phyloP scores from a whole-genome alignment of 805 yeast species.

The Grigorovia transvaalensis region DNA sequence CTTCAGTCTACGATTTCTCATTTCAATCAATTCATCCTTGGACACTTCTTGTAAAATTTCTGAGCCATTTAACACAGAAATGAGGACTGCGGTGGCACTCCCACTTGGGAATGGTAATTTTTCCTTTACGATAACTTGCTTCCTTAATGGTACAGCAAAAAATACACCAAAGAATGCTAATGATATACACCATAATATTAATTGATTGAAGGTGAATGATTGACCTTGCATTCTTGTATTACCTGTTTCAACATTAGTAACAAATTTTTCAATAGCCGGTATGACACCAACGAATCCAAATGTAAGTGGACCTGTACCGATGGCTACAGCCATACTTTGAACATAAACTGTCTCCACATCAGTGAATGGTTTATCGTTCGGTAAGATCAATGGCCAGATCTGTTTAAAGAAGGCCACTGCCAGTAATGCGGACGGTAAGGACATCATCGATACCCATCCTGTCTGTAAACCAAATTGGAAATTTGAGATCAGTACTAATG shows the following conservation, averaged over 20 bases:
- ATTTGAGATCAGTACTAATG: constrained; percentile 76
- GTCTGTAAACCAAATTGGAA: constrained; percentile 96
- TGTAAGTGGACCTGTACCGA: constrained; percentile 94
- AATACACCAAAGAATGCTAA: constrained; percentile 92
- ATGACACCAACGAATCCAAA: constrained; percentile 92
- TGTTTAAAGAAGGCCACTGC: constrained; percentile 77
- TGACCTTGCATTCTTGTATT: constrained; percentile 23
- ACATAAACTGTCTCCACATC: constrained; percentile 93
- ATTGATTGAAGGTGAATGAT: constrained; percentile 36
- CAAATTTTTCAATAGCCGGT: constrained; percentile 88
- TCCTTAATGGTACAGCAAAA: constrained; percentile 81
- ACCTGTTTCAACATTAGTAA: constrained; percentile 72
- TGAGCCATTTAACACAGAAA: constrained; percentile 74
- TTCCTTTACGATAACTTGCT: constrained; percentile 78
- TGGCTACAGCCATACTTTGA: constrained; percentile 91
- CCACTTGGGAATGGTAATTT: constrained; percentile 92
- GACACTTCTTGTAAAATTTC: constrained; percentile 33
- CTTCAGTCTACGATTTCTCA: constrained; percentile 18
- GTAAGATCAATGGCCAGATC: constrained; percentile 27
- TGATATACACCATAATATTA: constrained; percentile 76
- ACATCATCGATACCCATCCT: constrained; percentile 99
- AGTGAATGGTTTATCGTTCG: constrained; percentile 40
- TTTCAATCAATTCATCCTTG: constrained; percentile 27
- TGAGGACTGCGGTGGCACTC: constrained; percentile 87
- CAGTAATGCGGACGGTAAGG: constrained; percentile 81